Conservation (phyloP, 352 stramenopile species). For the Thraustochytrium sp. region DNA sequence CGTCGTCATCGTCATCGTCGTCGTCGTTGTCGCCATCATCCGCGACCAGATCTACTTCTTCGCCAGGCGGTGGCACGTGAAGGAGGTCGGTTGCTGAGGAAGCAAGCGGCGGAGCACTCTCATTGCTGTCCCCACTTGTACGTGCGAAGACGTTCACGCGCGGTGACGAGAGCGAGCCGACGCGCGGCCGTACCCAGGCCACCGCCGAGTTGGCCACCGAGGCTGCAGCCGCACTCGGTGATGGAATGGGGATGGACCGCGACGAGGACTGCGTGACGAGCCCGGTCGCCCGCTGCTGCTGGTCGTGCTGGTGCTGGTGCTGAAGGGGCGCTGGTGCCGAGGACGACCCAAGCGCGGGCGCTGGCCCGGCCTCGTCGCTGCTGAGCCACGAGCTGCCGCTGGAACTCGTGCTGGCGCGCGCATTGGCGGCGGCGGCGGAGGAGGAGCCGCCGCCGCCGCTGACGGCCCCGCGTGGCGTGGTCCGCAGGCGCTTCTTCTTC, state of each 20-base stretch:
- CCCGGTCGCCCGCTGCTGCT: not conserved
- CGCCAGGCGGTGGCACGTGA: not conserved
- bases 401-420: too few relatives aligned
- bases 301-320: not conserved
- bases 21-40: conserved; percentile 6
- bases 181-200: not conserved
- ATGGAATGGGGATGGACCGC: not conserved
- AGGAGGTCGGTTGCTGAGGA: not conserved
- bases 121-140: not conserved
- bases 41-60: not conserved
- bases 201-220: not conserved
- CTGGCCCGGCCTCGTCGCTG: not conserved
- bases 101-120: not conserved
- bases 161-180: not conserved
- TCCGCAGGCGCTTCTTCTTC: not conserved
- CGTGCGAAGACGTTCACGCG: not conserved
- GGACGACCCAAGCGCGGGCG: not conserved
- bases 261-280: not conserved
- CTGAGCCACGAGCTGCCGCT: too few relatives aligned
- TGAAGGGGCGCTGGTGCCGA: not conserved
- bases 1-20: not conserved
- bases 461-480: not conserved
- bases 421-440: too few relatives aligned
- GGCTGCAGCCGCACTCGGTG: not conserved
- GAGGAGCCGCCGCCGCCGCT: not conserved